phyloP scores from a whole-genome alignment of 148 eudicot genomes.

The Vaccinium macrocarpon region DNA sequence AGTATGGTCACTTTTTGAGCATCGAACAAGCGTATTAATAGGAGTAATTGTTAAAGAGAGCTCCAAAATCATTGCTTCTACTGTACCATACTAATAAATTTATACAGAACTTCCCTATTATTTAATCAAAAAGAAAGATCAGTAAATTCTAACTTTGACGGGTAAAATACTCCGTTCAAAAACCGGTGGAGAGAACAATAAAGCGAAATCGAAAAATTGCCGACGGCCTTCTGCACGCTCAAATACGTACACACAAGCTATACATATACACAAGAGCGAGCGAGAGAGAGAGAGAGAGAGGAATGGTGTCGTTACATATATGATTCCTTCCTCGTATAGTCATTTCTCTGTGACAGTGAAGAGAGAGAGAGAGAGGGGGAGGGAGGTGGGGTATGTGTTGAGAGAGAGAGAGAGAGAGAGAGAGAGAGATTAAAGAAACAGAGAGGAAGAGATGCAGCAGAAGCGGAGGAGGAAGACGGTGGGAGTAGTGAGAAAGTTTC shows the following conservation, averaged over 20 bases:
- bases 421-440: constrained; percentile 13
- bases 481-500: constrained; percentile 41
- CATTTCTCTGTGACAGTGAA: too few species aligned
- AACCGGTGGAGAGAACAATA: not conserved
- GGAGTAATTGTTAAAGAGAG: too few species aligned
- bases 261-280: not conserved
- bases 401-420: not conserved
- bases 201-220: not conserved
- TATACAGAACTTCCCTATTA: too few species aligned
- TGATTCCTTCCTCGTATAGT: not conserved
- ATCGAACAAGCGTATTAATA: too few species aligned
- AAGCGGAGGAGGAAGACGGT: constrained; percentile 50
- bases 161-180: not conserved
- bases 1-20: too few species aligned
- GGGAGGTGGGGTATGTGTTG: not conserved
- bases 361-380: constrained; percentile 1
- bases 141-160: too few species aligned
- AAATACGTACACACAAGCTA: not conserved
- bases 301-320: not conserved
- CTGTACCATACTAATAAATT: too few species aligned
- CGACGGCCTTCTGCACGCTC: not conserved
- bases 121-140: too few species aligned
- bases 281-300: constrained; percentile 2
- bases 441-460: constrained; percentile 40
- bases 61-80: too few species aligned